Evolutionary conservation across 805 yeast genomes (phyloP).

Genomic region (Vanderwaltozyma verrucispora): DNA sequence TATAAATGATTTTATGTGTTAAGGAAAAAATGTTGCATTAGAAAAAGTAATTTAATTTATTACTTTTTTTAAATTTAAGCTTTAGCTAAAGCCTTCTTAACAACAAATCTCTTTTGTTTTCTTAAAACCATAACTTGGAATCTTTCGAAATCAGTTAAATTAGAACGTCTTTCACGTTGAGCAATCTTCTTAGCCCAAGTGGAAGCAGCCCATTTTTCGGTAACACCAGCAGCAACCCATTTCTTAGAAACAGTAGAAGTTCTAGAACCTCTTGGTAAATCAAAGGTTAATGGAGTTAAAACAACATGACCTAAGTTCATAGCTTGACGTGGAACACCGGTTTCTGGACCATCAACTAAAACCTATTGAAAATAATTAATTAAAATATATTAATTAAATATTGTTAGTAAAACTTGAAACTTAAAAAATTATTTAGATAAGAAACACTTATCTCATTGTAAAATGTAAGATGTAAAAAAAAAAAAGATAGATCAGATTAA

Average conservation of each 20-base stretch:
- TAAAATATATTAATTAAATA: no score
- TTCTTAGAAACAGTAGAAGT: slow-evolving; percentile 78
- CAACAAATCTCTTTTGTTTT: slow-evolving; percentile 95
- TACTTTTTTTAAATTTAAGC: slow-evolving; percentile 42
- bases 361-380: slow-evolving; percentile 36
- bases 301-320: slow-evolving; percentile 77
- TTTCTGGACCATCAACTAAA: slow-evolving; percentile 91
- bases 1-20: no score
- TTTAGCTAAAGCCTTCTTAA: slow-evolving; percentile 94
- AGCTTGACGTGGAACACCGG: slow-evolving; percentile 87
- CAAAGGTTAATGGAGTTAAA: slow-evolving; percentile 84
- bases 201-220: slow-evolving; percentile 84
- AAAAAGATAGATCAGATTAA: no score
- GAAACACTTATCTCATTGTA: no score
- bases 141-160: slow-evolving; percentile 96
- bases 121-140: slow-evolving; percentile 96
- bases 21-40: no score
- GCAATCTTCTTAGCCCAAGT: slow-evolving; percentile 98
- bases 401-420: background rate
- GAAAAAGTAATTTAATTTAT: no score
- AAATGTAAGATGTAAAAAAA: no score
- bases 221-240: slow-evolving; percentile 85
- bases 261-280: slow-evolving; percentile 93
- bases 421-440: no score
- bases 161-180: slow-evolving; percentile 85